Evolutionary conservation across 1,284 basidiomycete genomes (phyloP), one percentile per base, ranked within the genome.

Genomic region (Gomphus sp.): DNA sequence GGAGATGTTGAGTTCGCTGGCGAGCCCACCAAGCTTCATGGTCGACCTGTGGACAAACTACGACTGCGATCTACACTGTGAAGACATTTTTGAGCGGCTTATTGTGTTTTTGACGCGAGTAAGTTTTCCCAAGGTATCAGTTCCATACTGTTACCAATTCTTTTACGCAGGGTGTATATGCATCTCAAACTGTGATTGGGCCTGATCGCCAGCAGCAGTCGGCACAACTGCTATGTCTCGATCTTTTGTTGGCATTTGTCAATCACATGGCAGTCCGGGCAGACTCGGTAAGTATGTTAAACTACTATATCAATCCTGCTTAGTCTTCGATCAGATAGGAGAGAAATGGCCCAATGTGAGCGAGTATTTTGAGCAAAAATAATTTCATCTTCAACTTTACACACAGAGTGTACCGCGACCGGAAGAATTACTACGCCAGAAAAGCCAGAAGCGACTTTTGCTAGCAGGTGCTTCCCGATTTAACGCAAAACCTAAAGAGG

Each of bases 21-120:
- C 89, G 34, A 79, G 87, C 5, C 82, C 88, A 65, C 82, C 89
- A 0, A 89, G 87, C 67, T 95, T 96, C 73, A 93, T 98, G 87
- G 92, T 97, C 50, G 93, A 98, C 68, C 76, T 98, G 10, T 99
- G 93, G 76, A 80, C 86, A 60, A 99, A 99, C 71, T 99, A 97
- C 71, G 97, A 99, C 70, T 98, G 94, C 69, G 91, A 98, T 67
- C 85, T 91, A 63, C 95, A 98, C 68, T 95, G 91, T 71, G 95
- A 98, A 74, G 95, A 99, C 69, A 74, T 99, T 60, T 98, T 96
- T 67, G 94, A 98, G 69, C 79, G 91, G 8, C 73, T 98, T n/a
- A 77, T 97, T 59, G 87, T 87, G 22, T 98, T 98, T 72, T 74
- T 98, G 62, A 92, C 90, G 2, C 87, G 88, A 79, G 91, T 89